Evolutionary conservation across 768 basidiomycete species (phyloP).

Genomic region (Ephemerocybe angulata): DNA sequence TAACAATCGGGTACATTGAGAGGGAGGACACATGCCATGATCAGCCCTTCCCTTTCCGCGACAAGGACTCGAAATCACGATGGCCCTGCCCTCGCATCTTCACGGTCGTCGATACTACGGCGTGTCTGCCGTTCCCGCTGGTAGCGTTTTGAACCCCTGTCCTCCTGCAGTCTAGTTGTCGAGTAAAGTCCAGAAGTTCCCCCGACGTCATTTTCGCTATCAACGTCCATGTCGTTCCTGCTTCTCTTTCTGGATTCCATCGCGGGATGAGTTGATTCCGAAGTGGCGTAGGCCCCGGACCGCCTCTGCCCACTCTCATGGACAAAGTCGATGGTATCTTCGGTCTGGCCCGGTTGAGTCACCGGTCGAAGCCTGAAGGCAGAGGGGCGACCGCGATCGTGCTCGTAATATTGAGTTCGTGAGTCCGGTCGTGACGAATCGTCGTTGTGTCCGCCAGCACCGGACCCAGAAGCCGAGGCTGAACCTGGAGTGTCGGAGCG

Average conservation of each 20-base stretch:
- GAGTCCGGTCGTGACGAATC: slow-evolving; percentile 51
- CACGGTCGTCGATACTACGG: slow-evolving; percentile 37
- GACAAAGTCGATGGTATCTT: slow-evolving; percentile 45
- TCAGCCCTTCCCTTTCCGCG: background rate
- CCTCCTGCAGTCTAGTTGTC: slow-evolving; percentile 15
- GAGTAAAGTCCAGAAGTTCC: slow-evolving; percentile 10
- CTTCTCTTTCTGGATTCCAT: slow-evolving; percentile 53
- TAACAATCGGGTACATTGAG: background rate
- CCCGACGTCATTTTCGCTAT: slow-evolving; percentile 48
- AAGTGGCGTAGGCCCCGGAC: slow-evolving; percentile 24
- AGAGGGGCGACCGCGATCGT: slow-evolving; percentile 34
- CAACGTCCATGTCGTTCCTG: slow-evolving; percentile 63
- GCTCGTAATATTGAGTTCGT: slow-evolving; percentile 46
- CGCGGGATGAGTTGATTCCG: slow-evolving; percentile 39
- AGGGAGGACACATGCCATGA: background rate
- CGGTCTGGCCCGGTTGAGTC: slow-evolving; percentile 34
- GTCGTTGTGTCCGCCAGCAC: slow-evolving; percentile 33
- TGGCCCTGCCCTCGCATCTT: slow-evolving; percentile 35
- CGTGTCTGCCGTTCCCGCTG: slow-evolving; percentile 43
- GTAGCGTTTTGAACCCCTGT: slow-evolving; percentile 58
- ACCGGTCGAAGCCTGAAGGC: slow-evolving; percentile 52
- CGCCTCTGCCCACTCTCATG: slow-evolving; percentile 48
- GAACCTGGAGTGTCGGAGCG: slow-evolving; percentile 60
- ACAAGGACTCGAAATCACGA: slow-evolving; percentile 14
- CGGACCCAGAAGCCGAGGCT: slow-evolving; percentile 46